These are phyloP conservation scores for Candolleomyces aberdarensis DNA, from an alignment of 768 basidiomycete genomes.

Conservation along the genomic window DNA sequence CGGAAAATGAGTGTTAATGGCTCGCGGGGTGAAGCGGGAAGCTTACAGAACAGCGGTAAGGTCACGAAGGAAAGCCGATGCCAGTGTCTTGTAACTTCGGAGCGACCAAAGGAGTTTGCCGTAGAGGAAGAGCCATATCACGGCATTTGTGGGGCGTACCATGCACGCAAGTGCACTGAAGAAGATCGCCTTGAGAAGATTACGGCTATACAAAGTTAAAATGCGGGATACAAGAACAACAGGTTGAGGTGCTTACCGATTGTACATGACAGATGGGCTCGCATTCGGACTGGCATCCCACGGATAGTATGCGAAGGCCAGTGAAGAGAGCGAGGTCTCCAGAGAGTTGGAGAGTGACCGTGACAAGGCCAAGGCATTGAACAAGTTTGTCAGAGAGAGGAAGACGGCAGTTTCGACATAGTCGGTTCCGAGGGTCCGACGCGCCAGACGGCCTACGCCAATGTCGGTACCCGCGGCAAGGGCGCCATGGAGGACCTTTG, in stretches of 20 bases:
- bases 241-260: constrained; percentile 25
- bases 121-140: constrained; percentile 82
- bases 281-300: constrained; percentile 48
- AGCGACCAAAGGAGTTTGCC: constrained; percentile 53
- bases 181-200: constrained; percentile 34
- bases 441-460: constrained; percentile 61
- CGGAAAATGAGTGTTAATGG: constrained; percentile 2
- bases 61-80: constrained; percentile 36
- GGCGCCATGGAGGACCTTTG: constrained; percentile 70
- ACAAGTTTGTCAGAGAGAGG: constrained; percentile 82
- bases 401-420: constrained; percentile 59
- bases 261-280: constrained; percentile 36
- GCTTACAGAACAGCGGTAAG: constrained; percentile 44
- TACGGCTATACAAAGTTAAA: constrained; percentile 24
- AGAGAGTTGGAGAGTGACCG: constrained; percentile 91
- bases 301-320: constrained; percentile 77
- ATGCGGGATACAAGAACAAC: background rate
- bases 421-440: constrained; percentile 50
- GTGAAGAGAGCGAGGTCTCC: constrained; percentile 80
- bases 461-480: constrained; percentile 83
- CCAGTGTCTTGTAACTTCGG: constrained; percentile 28
- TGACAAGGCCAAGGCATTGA: constrained; percentile 80
- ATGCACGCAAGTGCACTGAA: constrained; percentile 79
- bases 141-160: constrained; percentile 83
- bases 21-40: background rate